phyloP scores from a whole-genome alignment of 2,329 filamentous ascomycete genomes.

The Nemania abortiva region DNA sequence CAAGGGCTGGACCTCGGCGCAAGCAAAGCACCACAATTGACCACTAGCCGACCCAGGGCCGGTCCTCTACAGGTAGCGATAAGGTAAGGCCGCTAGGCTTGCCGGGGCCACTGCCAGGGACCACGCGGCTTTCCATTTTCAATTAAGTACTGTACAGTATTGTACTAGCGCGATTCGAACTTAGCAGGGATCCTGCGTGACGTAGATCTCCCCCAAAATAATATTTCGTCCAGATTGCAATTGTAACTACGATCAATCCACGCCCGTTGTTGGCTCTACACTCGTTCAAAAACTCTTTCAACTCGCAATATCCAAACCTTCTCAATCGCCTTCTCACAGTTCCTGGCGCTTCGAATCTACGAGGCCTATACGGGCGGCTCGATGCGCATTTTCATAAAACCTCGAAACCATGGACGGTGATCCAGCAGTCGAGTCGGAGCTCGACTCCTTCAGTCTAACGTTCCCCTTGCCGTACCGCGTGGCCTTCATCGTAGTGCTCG shows the following conservation, averaged over 20 bases:
- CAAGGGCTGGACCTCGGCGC: conserved; percentile 42
- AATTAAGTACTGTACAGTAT: too few species aligned
- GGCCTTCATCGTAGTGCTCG: conserved; percentile 85
- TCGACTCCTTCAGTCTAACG: conserved; percentile 88
- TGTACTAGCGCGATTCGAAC: conserved; percentile 13
- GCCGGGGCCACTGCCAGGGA: too few species aligned
- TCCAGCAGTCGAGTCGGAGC: conserved; percentile 74
- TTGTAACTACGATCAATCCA: neutral
- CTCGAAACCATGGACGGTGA: conserved; percentile 74
- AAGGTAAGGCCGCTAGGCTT: neutral
- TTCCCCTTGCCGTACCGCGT: conserved; percentile 92
- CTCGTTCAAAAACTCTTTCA: conserved; percentile 20
- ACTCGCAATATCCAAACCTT: neutral
- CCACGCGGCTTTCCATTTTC: too few species aligned
- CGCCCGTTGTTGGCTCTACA: conserved; percentile 14
- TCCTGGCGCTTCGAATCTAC: neutral
- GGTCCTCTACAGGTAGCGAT: neutral
- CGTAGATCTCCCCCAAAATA: conserved; percentile 31
- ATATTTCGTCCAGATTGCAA: conserved; percentile 21
- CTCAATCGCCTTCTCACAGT: neutral
- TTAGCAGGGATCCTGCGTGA: conserved; percentile 33
- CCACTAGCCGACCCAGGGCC: neutral
- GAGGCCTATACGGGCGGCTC: conserved; percentile 8
- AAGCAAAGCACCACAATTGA: conserved; percentile 32
- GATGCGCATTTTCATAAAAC: conserved; percentile 31